phyloP scores from a whole-genome alignment of 768 basidiomycete genomes.

The Cantharellus anzutake region DNA sequence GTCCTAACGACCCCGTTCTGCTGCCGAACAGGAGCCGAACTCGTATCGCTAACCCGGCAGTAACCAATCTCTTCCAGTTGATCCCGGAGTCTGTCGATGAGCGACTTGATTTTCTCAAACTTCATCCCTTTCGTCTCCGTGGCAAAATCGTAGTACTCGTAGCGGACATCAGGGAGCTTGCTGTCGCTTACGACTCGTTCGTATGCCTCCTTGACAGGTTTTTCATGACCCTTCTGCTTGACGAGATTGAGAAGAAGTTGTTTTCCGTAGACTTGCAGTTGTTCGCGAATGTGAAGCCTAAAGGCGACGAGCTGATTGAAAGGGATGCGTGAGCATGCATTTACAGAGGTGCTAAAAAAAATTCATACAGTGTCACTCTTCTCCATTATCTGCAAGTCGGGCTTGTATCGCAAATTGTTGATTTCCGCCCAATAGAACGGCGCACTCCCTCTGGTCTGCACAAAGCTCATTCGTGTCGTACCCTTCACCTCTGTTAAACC shows the following conservation, averaged over 20 bases:
- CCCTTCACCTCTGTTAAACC: slow-evolving; percentile 11
- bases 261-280: slow-evolving; percentile 54
- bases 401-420: slow-evolving; percentile 88
- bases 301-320: slow-evolving; percentile 42
- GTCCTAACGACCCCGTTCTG: slow-evolving; percentile 75
- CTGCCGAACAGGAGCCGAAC: slow-evolving; percentile 28
- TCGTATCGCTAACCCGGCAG: slow-evolving; percentile 7
- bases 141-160: slow-evolving; percentile 96
- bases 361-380: slow-evolving; percentile 56
- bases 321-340: slow-evolving; percentile 2
- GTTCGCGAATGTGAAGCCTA: slow-evolving; percentile 52
- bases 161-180: slow-evolving; percentile 49
- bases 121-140: slow-evolving; percentile 86
- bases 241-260: slow-evolving; percentile 77
- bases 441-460: slow-evolving; percentile 85
- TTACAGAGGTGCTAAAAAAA: not conserved
- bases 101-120: slow-evolving; percentile 76
- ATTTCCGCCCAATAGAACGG: slow-evolving; percentile 95
- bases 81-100: slow-evolving; percentile 58
- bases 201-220: slow-evolving; percentile 87
- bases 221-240: slow-evolving; percentile 84
- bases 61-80: slow-evolving; percentile 54
- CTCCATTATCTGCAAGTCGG: slow-evolving; percentile 94
- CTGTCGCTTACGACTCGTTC: slow-evolving; percentile 59
- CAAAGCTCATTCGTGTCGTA: slow-evolving; percentile 45